phyloP scores from a whole-genome alignment of 1,139 yeast species.

The Suhomyces atakaporum region DNA sequence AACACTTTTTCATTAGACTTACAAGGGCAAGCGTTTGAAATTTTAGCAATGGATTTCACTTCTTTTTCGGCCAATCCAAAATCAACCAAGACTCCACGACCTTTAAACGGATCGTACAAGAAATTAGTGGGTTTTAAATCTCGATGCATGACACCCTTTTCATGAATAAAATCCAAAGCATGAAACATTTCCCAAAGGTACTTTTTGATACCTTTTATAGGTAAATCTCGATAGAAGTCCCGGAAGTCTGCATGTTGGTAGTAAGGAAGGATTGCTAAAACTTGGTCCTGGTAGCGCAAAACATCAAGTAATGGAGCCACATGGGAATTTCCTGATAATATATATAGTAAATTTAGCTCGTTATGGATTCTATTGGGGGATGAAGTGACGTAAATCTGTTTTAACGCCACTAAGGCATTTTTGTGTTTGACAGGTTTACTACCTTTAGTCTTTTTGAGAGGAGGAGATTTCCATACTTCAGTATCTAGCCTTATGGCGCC shows the following conservation, averaged over 20 bases:
- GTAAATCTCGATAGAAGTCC: conserved; percentile 78
- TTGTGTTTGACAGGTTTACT: conserved; percentile 22
- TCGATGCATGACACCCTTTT: conserved; percentile 76
- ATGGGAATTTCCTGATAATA: conserved; percentile 64
- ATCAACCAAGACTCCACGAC: conserved; percentile 85
- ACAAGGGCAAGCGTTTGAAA: conserved; percentile 24
- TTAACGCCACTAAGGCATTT: conserved; percentile 78
- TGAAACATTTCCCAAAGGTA: conserved; percentile 79
- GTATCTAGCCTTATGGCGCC: conserved; percentile 42
- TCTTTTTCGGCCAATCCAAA: conserved; percentile 83
- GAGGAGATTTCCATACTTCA: conserved; percentile 51
- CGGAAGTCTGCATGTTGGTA: conserved; percentile 91
- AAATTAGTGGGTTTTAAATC: conserved; percentile 92
- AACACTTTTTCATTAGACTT: conserved; percentile 17
- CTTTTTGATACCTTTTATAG: conserved; percentile 74
- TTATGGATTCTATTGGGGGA: conserved; percentile 89
- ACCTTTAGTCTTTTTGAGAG: conserved; percentile 29
- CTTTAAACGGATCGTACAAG: conserved; percentile 71
- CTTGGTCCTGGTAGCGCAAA: conserved; percentile 84
- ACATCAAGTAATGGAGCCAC: conserved; percentile 93
- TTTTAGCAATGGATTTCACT: conserved; percentile 16
- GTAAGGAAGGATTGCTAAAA: conserved; percentile 87
- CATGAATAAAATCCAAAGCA: conserved; percentile 76
- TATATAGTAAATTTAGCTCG: conserved; percentile 76
- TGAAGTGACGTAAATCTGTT: conserved; percentile 91